phyloP scores from a whole-genome alignment of 1,284 basidiomycete genomes.

The Agaricales sp. region DNA sequence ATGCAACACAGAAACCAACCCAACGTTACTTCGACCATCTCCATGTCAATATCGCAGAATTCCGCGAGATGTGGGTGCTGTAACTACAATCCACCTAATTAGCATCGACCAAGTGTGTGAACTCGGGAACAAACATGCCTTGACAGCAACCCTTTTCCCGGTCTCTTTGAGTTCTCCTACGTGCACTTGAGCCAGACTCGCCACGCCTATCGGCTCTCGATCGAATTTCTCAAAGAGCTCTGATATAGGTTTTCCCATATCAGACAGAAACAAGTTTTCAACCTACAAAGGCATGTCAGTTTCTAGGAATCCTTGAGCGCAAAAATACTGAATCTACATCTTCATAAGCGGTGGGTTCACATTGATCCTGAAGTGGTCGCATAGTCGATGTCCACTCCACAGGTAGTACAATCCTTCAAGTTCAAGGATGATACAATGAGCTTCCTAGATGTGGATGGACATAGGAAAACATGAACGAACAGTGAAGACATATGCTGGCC shows the following conservation, averaged over 20 bases:
- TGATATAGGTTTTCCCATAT: constrained; percentile 56
- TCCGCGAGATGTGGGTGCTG: constrained; percentile 95
- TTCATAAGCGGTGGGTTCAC: constrained; percentile 68
- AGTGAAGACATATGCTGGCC: constrained; percentile 83
- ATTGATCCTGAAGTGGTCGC: constrained; percentile 71
- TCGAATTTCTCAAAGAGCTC: constrained; percentile 81
- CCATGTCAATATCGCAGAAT: constrained; percentile 81
- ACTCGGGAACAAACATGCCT: too few species aligned
- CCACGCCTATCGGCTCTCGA: constrained; percentile 87
- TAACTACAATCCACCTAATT: constrained; percentile 34
- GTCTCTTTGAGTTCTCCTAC: constrained; percentile 66
- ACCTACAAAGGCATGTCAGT: background rate
- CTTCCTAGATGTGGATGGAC: too few species aligned
- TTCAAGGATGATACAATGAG: constrained; percentile 54
- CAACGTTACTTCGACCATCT: constrained; percentile 77
- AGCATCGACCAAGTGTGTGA: constrained; percentile 3
- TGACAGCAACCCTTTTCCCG: constrained; percentile 82
- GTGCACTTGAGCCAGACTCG: constrained; percentile 94
- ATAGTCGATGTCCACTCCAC: constrained; percentile 40
- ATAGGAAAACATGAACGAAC: constrained; percentile 17
- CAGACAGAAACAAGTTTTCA: constrained; percentile 58
- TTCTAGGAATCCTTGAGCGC: background rate
- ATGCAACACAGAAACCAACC: constrained; percentile 26
- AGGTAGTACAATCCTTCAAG: constrained; percentile 61
- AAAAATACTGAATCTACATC: constrained; percentile 27